phyloP scores from a whole-genome alignment of 2,329 filamentous ascomycete genomes.

The Falciphora oryzae region DNA sequence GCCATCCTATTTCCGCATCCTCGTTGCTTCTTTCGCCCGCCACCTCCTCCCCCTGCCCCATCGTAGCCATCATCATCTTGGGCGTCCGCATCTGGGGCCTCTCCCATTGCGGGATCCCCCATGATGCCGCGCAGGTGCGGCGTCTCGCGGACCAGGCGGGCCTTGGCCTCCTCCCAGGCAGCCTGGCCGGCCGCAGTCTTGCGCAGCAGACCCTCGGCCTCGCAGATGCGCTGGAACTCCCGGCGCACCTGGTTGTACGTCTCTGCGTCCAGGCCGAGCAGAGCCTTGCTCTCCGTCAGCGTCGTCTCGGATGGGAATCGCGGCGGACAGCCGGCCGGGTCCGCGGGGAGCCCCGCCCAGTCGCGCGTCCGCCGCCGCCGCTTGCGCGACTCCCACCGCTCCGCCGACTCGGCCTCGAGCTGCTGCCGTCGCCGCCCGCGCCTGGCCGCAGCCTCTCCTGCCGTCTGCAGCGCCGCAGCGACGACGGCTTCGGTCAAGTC shows the following conservation, averaged over 20 bases:
- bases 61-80: neutral
- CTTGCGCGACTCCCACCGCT: constrained; percentile 58
- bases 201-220: constrained; percentile 60
- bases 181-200: constrained; percentile 71
- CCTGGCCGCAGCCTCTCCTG: constrained; percentile 20
- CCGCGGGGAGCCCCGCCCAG: constrained; percentile 63
- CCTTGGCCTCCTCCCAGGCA: constrained; percentile 67
- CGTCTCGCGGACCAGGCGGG: constrained; percentile 58
- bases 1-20: constrained; percentile 48
- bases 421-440: constrained; percentile 47
- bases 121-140: constrained; percentile 58
- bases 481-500: constrained; percentile 19
- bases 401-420: constrained; percentile 53
- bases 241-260: constrained; percentile 60
- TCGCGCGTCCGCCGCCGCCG: constrained; percentile 61
- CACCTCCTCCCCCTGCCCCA: neutral
- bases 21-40: neutral
- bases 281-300: constrained; percentile 69
- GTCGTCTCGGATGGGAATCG: constrained; percentile 80
- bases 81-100: constrained; percentile 30
- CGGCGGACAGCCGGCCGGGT: constrained; percentile 56
- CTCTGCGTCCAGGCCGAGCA: constrained; percentile 56
- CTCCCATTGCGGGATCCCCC: constrained; percentile 37
- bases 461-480: neutral
- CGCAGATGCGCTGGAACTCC: constrained; percentile 65